A percentile compares a stretch with the other conserved stretches of the same genome.
phyloP scores from a whole-genome alignment of 306 rosid genomes.

The Cucumis melo region DNA sequence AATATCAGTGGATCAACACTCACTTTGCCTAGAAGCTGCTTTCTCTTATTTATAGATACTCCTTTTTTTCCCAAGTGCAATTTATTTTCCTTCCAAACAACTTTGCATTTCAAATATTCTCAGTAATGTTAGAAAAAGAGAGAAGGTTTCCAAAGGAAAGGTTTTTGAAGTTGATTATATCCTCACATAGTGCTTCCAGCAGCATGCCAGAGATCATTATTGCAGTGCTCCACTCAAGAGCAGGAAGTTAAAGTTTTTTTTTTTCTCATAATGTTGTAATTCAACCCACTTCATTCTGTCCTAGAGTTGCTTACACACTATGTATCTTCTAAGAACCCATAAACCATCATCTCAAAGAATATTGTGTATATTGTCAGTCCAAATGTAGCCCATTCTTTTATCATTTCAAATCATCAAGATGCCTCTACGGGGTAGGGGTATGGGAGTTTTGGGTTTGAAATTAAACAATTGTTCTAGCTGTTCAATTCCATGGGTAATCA shows the following conservation, averaged over 20 bases:
- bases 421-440: neutral
- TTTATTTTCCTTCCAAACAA: neutral
- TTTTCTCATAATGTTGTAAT: neutral
- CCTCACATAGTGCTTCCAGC: neutral
- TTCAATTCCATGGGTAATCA: neutral
- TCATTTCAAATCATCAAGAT: neutral
- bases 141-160: too few species aligned
- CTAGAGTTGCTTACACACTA: neutral
- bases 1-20: neutral
- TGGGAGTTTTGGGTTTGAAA: neutral
- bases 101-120: neutral
- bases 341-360: neutral
- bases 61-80: neutral
- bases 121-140: neutral
- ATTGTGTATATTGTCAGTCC: neutral
- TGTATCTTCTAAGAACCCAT: neutral
- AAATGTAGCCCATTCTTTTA: neutral
- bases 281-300: slow-evolving; percentile 6
- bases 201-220: neutral
- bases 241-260: neutral
- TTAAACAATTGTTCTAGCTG: neutral
- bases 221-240: slow-evolving; percentile 1
- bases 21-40: neutral
- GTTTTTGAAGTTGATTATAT: neutral
- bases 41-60: neutral